Evolutionary conservation across 345 rosid genomes (phyloP), one percentile per base, ranked within the genome.

Genomic region (Combretum micranthum): DNA sequence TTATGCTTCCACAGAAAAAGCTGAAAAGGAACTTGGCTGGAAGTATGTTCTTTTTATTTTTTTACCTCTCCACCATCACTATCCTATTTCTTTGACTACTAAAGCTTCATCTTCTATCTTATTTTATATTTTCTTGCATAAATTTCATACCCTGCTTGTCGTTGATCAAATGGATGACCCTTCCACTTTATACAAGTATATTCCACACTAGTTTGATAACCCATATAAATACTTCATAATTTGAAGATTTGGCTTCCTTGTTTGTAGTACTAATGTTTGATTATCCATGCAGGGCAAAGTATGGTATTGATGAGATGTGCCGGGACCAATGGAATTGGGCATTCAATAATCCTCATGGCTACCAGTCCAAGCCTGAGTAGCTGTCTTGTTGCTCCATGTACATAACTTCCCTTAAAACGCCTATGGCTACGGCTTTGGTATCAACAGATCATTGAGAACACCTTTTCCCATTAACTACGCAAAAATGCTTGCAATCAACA

Each of bases 271-370:
- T 32, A 32, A 4, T 32, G 39, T 32, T 32, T 7, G 9, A 32
- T 32, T 32, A 32, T 10, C 50, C 47, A 26, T 56, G 26, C 81
- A 93, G 99, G 86, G 96, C 95, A 48, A 82, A 83, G 68, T 93
- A 85, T 74, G 97, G 97, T 47, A 76, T 87, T 1, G 83, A 67
- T 18, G 97, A 89, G 66, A 89, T 93, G 96, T 89, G 99, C 81
- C 75, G 87, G 68, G 94, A 87, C 60, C 99, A 93, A 32, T 93
- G 99, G 99, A 89, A 83, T 15, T 89, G 99, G 97, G 96, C 87
- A 23, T 69, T 79, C 68, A 83, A 75, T 21, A 85, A 89, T 60
- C 97, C 96, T 65, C 77, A 79, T 91, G 99, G 99, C 32, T 93
- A 81, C 77, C 87, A 76, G 60, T 62, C 78, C 42, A 75, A 83